Percentiles rank a stretch among this genome's conserved stretches.
phyloP scores from a whole-genome alignment of 1,284 basidiomycete genomes.

The Cryptococcus sp. region DNA sequence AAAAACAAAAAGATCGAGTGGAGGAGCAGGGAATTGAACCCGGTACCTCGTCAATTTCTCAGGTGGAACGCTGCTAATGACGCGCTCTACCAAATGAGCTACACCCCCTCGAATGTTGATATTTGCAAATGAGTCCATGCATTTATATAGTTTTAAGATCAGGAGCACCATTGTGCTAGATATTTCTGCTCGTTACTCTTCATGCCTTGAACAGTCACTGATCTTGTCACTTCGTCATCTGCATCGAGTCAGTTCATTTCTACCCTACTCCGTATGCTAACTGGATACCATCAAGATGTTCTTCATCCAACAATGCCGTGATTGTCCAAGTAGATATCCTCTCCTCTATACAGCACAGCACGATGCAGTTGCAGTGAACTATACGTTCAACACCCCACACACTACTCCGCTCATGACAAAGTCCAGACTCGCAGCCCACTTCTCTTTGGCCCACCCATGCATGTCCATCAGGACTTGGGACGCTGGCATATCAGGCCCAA shows the following conservation, averaged over 20 bases:
- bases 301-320: too few species aligned
- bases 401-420: conserved; percentile 46
- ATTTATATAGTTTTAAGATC: neutral
- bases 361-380: too few species aligned
- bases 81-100: conserved; percentile 87
- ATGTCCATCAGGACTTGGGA: conserved; percentile 44
- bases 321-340: too few species aligned
- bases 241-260: too few species aligned
- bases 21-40: conserved; percentile 31
- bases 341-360: too few species aligned
- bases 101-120: conserved; percentile 64
- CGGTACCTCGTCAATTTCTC: conserved; percentile 25
- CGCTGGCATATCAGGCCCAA: conserved; percentile 47
- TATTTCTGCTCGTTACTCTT: too few species aligned
- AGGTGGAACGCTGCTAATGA: conserved; percentile 46
- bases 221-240: too few species aligned
- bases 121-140: neutral
- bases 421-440: conserved; percentile 45
- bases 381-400: conserved; percentile 27
- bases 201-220: too few species aligned
- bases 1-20: conserved; percentile 12
- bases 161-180: too few species aligned
- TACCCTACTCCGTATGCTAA: too few species aligned
- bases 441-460: conserved; percentile 42
- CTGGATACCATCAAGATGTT: too few species aligned